A percentile compares a stretch with the other conserved stretches of the same genome.
These are phyloP conservation scores for Drechmeria coniospora DNA, from an alignment of 2,329 filamentous ascomycete species.

Conservation along the genomic window DNA sequence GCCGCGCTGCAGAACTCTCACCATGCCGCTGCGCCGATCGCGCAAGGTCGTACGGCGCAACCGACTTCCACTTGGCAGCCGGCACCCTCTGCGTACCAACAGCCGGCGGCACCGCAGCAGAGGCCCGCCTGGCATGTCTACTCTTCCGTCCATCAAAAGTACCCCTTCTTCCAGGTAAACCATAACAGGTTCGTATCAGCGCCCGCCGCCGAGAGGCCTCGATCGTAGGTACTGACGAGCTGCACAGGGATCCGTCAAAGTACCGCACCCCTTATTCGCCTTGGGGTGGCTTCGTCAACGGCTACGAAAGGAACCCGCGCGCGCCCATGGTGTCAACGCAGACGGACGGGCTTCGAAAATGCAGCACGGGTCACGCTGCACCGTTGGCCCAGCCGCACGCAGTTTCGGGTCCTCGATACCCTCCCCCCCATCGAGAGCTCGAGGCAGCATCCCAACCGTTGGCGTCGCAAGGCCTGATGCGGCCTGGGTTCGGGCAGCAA, in stretches of 20 bases:
- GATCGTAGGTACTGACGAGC: conserved; percentile 6
- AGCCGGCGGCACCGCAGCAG: conserved; percentile 7
- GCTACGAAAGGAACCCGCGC: conserved; percentile 37
- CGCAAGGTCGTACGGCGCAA: neutral
- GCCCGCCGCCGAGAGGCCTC: neutral
- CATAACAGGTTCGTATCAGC: conserved; percentile 34
- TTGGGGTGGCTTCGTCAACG: conserved; percentile 44
- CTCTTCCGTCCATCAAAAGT: conserved; percentile 33
- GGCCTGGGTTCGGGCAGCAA: no score
- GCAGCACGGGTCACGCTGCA: conserved; percentile 5
- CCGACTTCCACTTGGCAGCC: conserved; percentile 1
- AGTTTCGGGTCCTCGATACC: no score
- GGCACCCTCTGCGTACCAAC: conserved; percentile 3
- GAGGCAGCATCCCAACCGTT: no score
- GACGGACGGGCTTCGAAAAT: conserved; percentile 14
- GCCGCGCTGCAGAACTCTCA: neutral
- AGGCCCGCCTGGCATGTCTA: conserved; percentile 18
- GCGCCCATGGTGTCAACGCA: conserved; percentile 26
- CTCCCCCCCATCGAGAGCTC: no score
- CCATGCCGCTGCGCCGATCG: neutral
- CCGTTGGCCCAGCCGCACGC: no score
- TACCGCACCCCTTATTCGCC: conserved; percentile 45
- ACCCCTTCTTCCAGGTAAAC: conserved; percentile 43
- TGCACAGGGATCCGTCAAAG: conserved; percentile 32
- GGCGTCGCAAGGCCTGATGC: no score